phyloP scores from a whole-genome alignment of 345 rosid species.

The Gossypium herbaceum region DNA sequence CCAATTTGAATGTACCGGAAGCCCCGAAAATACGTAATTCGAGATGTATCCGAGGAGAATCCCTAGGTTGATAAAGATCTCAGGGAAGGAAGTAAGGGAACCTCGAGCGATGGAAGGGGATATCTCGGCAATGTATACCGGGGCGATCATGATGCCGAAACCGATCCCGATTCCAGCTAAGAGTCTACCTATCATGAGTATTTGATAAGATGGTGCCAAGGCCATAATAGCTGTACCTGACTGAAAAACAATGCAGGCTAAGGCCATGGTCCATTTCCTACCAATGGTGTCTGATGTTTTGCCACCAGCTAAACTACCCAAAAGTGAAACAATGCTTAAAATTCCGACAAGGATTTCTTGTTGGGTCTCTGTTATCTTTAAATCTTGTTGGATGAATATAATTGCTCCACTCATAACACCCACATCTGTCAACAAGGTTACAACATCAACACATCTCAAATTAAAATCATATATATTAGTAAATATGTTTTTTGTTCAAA shows the following conservation, averaged over 20 bases:
- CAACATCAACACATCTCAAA: not conserved
- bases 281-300: conserved; percentile 55
- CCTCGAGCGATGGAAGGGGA: conserved; percentile 49
- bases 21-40: conserved; percentile 46
- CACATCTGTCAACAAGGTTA: conserved; percentile 40
- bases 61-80: conserved; percentile 58
- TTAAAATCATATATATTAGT: too few species aligned
- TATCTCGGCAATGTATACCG: conserved; percentile 57
- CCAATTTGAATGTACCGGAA: conserved; percentile 47
- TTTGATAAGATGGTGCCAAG: conserved; percentile 42
- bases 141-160: conserved; percentile 57
- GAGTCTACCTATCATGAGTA: conserved; percentile 45
- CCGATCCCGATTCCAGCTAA: conserved; percentile 56
- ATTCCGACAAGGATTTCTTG: conserved; percentile 54
- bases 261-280: conserved; percentile 59
- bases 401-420: conserved; percentile 75
- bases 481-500: too few species aligned
- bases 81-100: conserved; percentile 62
- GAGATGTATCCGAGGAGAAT: conserved; percentile 66
- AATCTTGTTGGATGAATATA: conserved; percentile 51
- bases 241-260: conserved; percentile 47
- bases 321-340: conserved; percentile 53
- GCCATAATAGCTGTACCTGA: conserved; percentile 49
- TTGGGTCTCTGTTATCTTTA: conserved; percentile 45
- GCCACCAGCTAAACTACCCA: conserved; percentile 61